A percentile compares a stretch with the other conserved stretches of the same genome.
Evolutionary conservation across 176 grass and related monocot genomes (phyloP).

Genomic region (Leersia perrieri): DNA sequence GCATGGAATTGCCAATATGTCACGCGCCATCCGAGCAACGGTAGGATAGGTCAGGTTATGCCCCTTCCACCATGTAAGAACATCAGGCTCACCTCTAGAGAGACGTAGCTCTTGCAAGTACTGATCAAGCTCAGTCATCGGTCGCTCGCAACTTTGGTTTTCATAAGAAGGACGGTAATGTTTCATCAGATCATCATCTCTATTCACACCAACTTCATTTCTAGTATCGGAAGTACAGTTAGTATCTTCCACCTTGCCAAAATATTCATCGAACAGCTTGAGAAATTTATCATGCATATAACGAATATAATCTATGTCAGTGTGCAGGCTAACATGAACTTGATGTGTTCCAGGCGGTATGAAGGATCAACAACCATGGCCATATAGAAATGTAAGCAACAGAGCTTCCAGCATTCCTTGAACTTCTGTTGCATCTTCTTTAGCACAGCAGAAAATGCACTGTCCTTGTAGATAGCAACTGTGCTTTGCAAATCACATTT

Average conservation of each 20-base stretch:
- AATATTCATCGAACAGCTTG: no score
- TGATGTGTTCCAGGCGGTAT: background rate
- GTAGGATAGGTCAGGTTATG: constrained; percentile 16
- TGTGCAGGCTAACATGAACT: background rate
- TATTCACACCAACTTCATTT: constrained; percentile 8
- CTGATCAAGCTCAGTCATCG: constrained; percentile 33
- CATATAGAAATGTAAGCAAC: constrained; percentile 32
- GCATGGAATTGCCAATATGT: constrained; percentile 32
- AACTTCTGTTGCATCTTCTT: constrained; percentile 26
- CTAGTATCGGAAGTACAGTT: background rate
- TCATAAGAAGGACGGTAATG: background rate
- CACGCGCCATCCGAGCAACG: constrained; percentile 21
- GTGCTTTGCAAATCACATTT: background rate
- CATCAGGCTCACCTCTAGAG: background rate
- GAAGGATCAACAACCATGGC: constrained; percentile 22
- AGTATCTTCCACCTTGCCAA: background rate
- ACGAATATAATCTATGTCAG: background rate
- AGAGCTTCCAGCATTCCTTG: constrained; percentile 6
- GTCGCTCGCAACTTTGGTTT: background rate
- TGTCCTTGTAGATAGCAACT: background rate
- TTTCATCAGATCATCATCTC: background rate
- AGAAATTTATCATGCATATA: background rate
- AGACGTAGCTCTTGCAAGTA: constrained; percentile 17
- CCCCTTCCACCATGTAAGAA: constrained; percentile 43
- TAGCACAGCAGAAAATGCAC: background rate